Conservation (phyloP, 257 asterid genomes). For the Fraxinus quadrangulata region DNA sequence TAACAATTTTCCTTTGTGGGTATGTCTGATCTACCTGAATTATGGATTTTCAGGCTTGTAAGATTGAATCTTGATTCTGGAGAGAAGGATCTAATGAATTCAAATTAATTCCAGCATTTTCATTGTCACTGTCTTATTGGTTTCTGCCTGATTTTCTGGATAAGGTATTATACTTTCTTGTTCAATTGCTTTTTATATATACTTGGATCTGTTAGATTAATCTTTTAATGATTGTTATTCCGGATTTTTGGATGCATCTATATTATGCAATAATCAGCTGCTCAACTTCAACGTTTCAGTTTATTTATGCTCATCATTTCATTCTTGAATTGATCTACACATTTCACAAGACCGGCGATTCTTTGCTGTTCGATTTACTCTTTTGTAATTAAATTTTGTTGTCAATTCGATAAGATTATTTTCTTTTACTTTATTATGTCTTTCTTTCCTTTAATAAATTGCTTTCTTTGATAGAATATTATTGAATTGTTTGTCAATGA, state of each 20-base stretch:
- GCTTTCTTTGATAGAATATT: slow-evolving; percentile 19
- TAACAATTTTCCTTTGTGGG: neutral
- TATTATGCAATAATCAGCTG: slow-evolving; percentile 25
- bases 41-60: neutral
- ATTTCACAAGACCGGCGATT: slow-evolving; percentile 19
- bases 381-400: slow-evolving; percentile 13
- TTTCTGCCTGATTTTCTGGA: slow-evolving; percentile 35
- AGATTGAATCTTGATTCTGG: neutral
- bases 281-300: slow-evolving; percentile 4
- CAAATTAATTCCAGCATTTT: neutral
- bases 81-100: slow-evolving; percentile 1
- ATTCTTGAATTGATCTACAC: slow-evolving; percentile 25
- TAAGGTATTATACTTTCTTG: slow-evolving; percentile 13
- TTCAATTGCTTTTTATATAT: slow-evolving; percentile 21
- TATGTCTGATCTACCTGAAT: neutral
- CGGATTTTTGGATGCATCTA: slow-evolving; percentile 4
- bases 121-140: slow-evolving; percentile 20
- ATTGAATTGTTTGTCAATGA: slow-evolving; percentile 12
- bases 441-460: neutral
- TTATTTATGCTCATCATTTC: slow-evolving; percentile 13
- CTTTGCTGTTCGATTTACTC: slow-evolving; percentile 6
- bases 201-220: slow-evolving; percentile 52
- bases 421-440: neutral
- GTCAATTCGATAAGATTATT: slow-evolving; percentile 6
- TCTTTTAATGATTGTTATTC: slow-evolving; percentile 24